Evolutionary conservation across 495 filamentous ascomycete species (phyloP).

Genomic region (Neurospora terricola): DNA sequence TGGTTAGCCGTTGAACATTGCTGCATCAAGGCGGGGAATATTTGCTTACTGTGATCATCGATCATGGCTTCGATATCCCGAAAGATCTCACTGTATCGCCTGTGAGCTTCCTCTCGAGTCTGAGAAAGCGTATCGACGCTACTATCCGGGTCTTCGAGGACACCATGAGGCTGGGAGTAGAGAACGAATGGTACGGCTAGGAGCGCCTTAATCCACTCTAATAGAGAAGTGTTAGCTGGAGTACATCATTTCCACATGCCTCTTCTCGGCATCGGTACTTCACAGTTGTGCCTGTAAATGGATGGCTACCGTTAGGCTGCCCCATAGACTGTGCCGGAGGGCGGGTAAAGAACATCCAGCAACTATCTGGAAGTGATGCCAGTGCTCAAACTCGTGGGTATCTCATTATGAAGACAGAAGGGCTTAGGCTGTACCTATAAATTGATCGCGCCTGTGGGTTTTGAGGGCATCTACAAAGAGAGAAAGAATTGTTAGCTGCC

Average conservation of each 20-base stretch:
- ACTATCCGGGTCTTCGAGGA: slow-evolving; percentile 50
- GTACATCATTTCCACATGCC: neutral
- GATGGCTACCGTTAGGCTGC: neutral
- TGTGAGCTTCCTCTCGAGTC: slow-evolving; percentile 57
- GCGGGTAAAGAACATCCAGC: neutral
- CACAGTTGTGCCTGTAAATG: neutral
- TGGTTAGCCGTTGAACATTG: neutral
- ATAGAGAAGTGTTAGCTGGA: neutral
- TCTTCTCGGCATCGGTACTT: neutral
- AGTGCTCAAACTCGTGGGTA: neutral
- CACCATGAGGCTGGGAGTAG: slow-evolving; percentile 84
- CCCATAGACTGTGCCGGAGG: neutral
- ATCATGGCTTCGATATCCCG: slow-evolving; percentile 86
- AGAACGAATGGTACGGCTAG: slow-evolving; percentile 95
- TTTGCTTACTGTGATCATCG: slow-evolving; percentile 71
- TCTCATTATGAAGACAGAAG: neutral
- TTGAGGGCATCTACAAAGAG: slow-evolving; percentile 65
- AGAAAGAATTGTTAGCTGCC: slow-evolving; percentile 1
- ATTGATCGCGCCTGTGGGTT: slow-evolving; percentile 77
- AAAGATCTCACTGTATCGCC: slow-evolving; percentile 91
- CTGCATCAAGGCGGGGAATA: neutral
- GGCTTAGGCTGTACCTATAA: slow-evolving; percentile 46
- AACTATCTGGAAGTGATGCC: neutral
- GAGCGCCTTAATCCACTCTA: slow-evolving; percentile 67
- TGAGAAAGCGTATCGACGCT: slow-evolving; percentile 42